Evolutionary conservation across 768 basidiomycete species (phyloP).

Genomic region (Coprinopsis marcescibilis): DNA sequence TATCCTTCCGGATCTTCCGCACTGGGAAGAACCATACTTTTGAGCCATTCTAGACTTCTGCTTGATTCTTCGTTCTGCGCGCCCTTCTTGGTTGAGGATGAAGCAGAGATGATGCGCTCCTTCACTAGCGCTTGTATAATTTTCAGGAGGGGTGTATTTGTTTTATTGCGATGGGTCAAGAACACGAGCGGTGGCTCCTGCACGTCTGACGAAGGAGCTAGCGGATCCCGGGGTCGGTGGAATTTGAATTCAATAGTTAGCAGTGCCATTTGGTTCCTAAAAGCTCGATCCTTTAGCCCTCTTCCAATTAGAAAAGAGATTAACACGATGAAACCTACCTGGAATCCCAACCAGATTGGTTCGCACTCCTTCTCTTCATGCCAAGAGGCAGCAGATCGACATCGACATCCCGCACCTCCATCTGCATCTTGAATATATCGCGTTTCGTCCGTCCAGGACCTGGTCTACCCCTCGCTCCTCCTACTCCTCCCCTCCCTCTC

Average conservation of each 20-base stretch:
- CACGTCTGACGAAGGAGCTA: constrained; percentile 26
- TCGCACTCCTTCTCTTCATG: constrained; percentile 73
- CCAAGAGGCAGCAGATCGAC: constrained; percentile 74
- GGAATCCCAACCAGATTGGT: constrained; percentile 79
- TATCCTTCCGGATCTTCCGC: constrained; percentile 53
- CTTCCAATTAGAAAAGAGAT: neutral
- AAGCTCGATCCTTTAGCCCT: neutral
- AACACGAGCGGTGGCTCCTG: constrained; percentile 39
- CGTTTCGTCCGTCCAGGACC: constrained; percentile 45
- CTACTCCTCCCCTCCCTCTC: constrained; percentile 22
- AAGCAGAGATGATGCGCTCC: no score
- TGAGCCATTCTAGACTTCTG: constrained; percentile 47
- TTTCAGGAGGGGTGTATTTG: constrained; percentile 43
- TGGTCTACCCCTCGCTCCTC: constrained; percentile 23
- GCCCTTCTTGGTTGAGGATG: constrained; percentile 48
- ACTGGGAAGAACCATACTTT: constrained; percentile 44
- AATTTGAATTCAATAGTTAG: constrained; percentile 73
- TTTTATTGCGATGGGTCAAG: constrained; percentile 59
- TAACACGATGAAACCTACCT: constrained; percentile 47
- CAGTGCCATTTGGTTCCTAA: constrained; percentile 60
- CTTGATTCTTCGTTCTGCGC: neutral
- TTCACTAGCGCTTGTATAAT: constrained; percentile 43
- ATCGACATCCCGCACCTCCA: constrained; percentile 63
- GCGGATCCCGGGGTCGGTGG: constrained; percentile 44
- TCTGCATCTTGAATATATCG: constrained; percentile 61